phyloP scores from a whole-genome alignment of 2,329 filamentous ascomycete species.

The Paecilomyces sp. region DNA sequence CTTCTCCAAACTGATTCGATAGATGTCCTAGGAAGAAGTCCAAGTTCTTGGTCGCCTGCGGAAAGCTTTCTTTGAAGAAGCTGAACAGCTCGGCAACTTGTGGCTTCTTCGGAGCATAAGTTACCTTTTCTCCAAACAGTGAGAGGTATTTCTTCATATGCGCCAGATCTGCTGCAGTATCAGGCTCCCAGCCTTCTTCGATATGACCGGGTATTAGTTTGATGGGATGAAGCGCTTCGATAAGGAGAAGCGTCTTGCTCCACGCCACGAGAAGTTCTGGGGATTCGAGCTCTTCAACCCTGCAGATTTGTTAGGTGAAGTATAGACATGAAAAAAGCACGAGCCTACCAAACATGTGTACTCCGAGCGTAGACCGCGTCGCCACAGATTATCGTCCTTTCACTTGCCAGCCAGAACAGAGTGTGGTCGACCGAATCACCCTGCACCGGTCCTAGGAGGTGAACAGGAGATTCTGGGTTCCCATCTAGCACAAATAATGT shows the following conservation, averaged over 20 bases:
- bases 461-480: constrained; percentile 14
- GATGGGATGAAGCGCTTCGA: constrained; percentile 17
- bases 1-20: constrained; percentile 24
- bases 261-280: constrained; percentile 18
- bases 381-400: constrained; percentile 19
- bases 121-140: constrained; percentile 21
- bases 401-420: constrained; percentile 22
- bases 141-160: constrained; percentile 22
- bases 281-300: constrained; percentile 22
- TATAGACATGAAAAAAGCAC: background rate
- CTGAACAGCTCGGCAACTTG: constrained; percentile 19
- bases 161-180: constrained; percentile 18
- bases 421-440: constrained; percentile 23
- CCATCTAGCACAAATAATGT: constrained; percentile 22
- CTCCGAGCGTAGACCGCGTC: constrained; percentile 23
- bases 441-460: constrained; percentile 23
- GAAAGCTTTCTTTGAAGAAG: constrained; percentile 22
- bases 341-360: constrained; percentile 20
- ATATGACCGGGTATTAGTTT: constrained; percentile 22
- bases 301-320: background rate
- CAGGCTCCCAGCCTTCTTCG: constrained; percentile 19
- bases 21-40: constrained; percentile 28
- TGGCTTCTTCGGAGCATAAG: constrained; percentile 16
- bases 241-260: constrained; percentile 16
- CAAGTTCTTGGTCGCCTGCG: constrained; percentile 20